Base-by-base conservation (phyloP, 192 early-diverging fungal genomes). In the Backusella tuberculispora region DNA sequence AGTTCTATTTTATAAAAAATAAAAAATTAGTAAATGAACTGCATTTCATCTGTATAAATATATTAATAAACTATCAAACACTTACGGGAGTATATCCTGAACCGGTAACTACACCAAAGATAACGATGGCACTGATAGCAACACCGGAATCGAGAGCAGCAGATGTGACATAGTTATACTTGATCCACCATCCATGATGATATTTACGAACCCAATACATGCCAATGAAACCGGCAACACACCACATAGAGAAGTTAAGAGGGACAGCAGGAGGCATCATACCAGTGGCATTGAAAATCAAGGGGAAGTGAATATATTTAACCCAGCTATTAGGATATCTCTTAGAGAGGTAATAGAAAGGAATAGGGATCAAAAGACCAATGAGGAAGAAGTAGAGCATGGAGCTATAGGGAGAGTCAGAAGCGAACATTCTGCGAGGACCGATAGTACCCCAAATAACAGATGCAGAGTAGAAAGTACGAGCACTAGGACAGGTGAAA, bases 361-460 rank as follows among this genome's bases (percentile, higher is more conserved):
- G 88, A 38, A 90, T 78, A 6, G 91, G 88, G 0, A 90, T 69
- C 65, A 91, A 43, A 19, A 81, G 76, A 15, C 90, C 90, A 29
- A 86, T 77, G 13, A 89, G 66, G 79, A 89, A 85, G 53, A 83
- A 80, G 66, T 75, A 86, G 15, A 81, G 72, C 38, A 81, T 80
- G 5, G 81, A 6, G 3, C 68, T 71, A 73, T 87, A 88, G 3
- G 79, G 66, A n/a, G 81, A 80, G 17, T 78, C 80, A 46, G 43
- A 41, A 24, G 78, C 82, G 70, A 93, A 93, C 83, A 93, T 87
- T 19, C 87, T 82, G 17, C 65, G 72, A 13, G 93, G 90, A 38
- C 90, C 90, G 71, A 95, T 92, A 12, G 88, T 85, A n/a, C 93
- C 93, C 92, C 92, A 95, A 60, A 95, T 90, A 48, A 88, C 80